Evolutionary conservation across 2,329 filamentous ascomycete genomes (phyloP).

Genomic region (Colletotrichum sublineola): DNA sequence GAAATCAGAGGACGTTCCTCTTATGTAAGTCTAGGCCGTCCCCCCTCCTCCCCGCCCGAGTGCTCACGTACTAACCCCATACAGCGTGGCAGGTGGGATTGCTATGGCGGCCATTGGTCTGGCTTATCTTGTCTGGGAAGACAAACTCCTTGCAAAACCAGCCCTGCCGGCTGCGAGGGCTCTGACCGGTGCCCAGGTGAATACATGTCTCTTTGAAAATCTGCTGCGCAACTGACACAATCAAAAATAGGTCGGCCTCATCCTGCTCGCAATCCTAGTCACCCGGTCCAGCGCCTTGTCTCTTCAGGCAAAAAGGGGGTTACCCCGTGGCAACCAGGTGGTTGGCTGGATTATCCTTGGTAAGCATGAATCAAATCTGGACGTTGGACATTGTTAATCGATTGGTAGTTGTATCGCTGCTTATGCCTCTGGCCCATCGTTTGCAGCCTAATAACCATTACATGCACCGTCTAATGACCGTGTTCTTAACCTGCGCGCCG

Average conservation of each 20-base stretch:
- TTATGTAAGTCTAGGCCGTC: conserved; percentile 71
- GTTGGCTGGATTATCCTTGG: conserved; percentile 86
- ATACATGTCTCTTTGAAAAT: conserved; percentile 41
- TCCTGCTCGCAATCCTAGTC: conserved; percentile 84
- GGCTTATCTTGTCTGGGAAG: conserved; percentile 84
- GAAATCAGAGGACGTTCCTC: conserved; percentile 81
- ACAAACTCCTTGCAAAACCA: conserved; percentile 53
- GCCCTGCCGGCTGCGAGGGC: conserved; percentile 62
- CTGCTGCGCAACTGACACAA: conserved; percentile 37
- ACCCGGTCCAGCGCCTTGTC: conserved; percentile 89
- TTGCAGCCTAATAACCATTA: conserved; percentile 88
- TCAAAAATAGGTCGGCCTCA: conserved; percentile 74
- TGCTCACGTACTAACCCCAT: conserved; percentile 42
- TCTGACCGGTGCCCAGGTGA: conserved; percentile 76
- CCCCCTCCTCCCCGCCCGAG: too few species aligned
- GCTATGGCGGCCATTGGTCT: conserved; percentile 84
- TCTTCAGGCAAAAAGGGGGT: conserved; percentile 84
- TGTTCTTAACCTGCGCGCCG: conserved; percentile 93
- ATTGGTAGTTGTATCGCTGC: conserved; percentile 75
- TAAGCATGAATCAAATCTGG: conserved; percentile 55
- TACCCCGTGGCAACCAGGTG: conserved; percentile 89
- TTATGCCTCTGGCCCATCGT: conserved; percentile 85
- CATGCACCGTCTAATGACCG: conserved; percentile 86
- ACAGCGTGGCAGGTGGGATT: conserved; percentile 78
- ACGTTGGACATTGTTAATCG: conserved; percentile 15